Conservation (phyloP, 176 grass and related monocot species). For the Oryza coarctata region DNA sequence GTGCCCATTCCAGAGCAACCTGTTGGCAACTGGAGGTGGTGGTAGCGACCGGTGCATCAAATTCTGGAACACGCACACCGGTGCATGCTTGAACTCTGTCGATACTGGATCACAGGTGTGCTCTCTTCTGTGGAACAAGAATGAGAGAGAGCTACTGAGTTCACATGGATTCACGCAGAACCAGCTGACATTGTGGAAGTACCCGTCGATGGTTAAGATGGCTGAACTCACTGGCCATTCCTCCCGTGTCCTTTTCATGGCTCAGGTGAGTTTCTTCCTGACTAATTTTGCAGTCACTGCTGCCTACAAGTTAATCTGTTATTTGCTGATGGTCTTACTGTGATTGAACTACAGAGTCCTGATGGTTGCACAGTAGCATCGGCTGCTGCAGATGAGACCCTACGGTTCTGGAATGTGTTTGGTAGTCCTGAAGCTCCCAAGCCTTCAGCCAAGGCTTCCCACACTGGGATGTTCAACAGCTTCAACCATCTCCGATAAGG, state of each 20-base stretch:
- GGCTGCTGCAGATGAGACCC: conserved; percentile 66
- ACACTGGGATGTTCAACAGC: conserved; percentile 57
- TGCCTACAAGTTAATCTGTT: conserved; percentile 9
- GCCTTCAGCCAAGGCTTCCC: conserved; percentile 44
- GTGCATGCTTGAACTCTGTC: conserved; percentile 55
- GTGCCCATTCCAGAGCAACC: conserved; percentile 78
- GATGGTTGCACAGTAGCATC: conserved; percentile 70
- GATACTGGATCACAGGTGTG: conserved; percentile 58
- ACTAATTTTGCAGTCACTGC: background rate
- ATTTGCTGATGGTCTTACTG: conserved; percentile 20
- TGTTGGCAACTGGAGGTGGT: conserved; percentile 56
- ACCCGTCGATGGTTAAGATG: conserved; percentile 62
- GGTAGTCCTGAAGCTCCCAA: conserved; percentile 56
- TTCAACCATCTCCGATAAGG: conserved; percentile 63
- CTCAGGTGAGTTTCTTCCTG: conserved; percentile 43
- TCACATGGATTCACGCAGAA: conserved; percentile 56
- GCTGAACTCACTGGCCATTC: conserved; percentile 62
- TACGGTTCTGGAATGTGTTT: conserved; percentile 76
- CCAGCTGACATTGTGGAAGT: conserved; percentile 58
- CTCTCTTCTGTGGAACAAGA: conserved; percentile 58
- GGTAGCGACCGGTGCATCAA: conserved; percentile 66
- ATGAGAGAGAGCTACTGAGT: conserved; percentile 53
- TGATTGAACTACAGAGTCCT: conserved; percentile 53
- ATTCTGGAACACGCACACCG: conserved; percentile 62
- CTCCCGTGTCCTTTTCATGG: conserved; percentile 61